Evolutionary conservation across 2,329 filamentous ascomycete species (phyloP).

Genomic region (Diaporthe caulivora): DNA sequence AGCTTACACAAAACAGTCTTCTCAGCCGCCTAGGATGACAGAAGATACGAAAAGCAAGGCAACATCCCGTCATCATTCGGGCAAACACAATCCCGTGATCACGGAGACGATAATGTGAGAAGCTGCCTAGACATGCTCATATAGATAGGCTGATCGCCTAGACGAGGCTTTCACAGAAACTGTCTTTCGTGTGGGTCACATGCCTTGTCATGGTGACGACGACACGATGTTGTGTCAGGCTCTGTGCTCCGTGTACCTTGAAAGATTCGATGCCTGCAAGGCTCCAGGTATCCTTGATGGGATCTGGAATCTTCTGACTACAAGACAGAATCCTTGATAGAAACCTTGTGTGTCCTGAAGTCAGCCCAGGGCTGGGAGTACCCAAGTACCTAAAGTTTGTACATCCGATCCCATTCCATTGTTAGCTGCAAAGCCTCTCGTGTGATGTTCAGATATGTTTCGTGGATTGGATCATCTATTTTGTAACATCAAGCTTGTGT

Average conservation of each 20-base stretch:
- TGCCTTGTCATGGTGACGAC: neutral
- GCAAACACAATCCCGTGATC: neutral
- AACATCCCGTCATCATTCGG: neutral
- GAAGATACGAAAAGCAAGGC: neutral
- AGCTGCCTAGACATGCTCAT: constrained; percentile 11
- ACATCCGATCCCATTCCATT: neutral
- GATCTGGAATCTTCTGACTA: too few species aligned
- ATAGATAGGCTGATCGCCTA: neutral
- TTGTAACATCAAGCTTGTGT: neutral
- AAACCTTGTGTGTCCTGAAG: neutral
- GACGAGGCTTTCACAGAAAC: neutral
- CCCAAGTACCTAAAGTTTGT: neutral
- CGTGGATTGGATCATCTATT: neutral
- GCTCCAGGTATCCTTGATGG: neutral
- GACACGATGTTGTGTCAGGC: neutral
- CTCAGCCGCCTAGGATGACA: neutral
- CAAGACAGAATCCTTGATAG: neutral
- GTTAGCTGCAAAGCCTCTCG: neutral
- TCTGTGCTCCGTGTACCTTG: neutral
- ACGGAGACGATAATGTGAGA: neutral
- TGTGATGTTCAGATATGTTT: neutral
- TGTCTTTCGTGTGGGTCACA: neutral
- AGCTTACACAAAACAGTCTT: neutral
- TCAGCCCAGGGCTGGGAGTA: neutral
- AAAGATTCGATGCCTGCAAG: neutral